Conservation (phyloP, 305 asterid genomes). For the Ilex paraguariensis region DNA sequence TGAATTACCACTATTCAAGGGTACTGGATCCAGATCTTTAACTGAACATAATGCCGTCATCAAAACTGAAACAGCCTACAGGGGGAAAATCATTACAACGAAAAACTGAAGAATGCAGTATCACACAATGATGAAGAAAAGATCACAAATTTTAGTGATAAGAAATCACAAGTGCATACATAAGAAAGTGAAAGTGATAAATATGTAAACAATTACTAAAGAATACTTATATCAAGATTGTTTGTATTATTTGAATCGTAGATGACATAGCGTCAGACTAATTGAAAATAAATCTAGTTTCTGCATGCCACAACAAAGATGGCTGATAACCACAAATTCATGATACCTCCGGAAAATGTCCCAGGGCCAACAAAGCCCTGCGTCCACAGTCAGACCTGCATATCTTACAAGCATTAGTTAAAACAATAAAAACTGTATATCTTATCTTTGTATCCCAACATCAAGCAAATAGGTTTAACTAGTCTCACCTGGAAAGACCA, state of each 20-base stretch:
- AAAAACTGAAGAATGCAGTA: constrained; percentile 4
- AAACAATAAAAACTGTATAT: constrained; percentile 8
- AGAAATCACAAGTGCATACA: not conserved
- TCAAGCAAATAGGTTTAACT: constrained; percentile 17
- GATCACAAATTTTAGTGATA: not conserved
- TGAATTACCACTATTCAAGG: constrained; percentile 28
- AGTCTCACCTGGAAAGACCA: constrained; percentile 76
- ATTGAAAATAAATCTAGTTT: not conserved
- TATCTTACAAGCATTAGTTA: constrained; percentile 19
- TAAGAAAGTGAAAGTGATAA: not conserved
- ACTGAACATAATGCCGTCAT: constrained; percentile 71
- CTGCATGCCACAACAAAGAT: not conserved
- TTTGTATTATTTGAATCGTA: no score
- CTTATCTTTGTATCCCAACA: constrained; percentile 4
- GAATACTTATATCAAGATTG: no score
- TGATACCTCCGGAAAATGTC: constrained; percentile 93
- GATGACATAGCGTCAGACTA: no score
- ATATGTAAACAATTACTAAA: not conserved
- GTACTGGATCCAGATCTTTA: constrained; percentile 66
- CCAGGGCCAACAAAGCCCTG: constrained; percentile 82
- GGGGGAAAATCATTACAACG: constrained; percentile 15
- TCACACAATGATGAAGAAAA: constrained; percentile 2
- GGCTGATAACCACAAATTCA: not conserved
- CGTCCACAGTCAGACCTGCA: constrained; percentile 94
- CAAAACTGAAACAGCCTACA: constrained; percentile 78